Base-by-base conservation (phyloP, 305 asterid species). In the Plantago lanceolata region DNA sequence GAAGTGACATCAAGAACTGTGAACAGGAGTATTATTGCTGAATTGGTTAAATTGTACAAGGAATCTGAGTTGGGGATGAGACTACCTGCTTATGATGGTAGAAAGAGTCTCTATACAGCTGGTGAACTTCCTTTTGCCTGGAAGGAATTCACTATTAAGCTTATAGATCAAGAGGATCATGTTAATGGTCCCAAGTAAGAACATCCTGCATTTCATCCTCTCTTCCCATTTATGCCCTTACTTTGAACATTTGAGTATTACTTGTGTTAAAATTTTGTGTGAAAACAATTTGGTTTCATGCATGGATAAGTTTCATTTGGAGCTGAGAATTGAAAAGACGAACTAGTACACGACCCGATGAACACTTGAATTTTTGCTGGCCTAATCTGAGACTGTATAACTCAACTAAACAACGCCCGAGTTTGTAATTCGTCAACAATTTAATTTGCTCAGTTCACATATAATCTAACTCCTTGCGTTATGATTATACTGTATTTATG, bases 21-120 rank as follows among this genome's bases (percentile, higher is more conserved):
- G 40, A 90, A 90, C 82, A 71, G 99, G 66, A 91, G 86, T 43
- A 85, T 94, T 58, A 86, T 94, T 21, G 96, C 87, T 8, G 95
- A 90, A 61, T 89, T 94, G 33, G 89, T 90, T 67, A 94, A 79
- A 70, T 57, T 81, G 76, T 85, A 94, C 75, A 88, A 69, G 72
- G 95, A 86, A 75, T 86, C 99, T 14, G 95, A 94, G 57, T 59
- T 94, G 68, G 97, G 99, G 71, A 88, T 63, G 91, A 85, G 86
- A 78, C 68, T 94, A 57, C 99, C 97, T 14, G 97, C 96, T 50
- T 94, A 88, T 79, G 99, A 94, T 79, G 99, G 99, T 48, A 75
- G 96, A 57, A 94, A 85, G 76, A 82, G 91, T 76, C 79, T 90
- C 24, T 94, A 90, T 81, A 88, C 97, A 18, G 97, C 99, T 64